These are phyloP conservation scores for Graphilbum sp. DNA, from an alignment of 2,329 filamentous ascomycete genomes.

Conservation along the genomic window DNA sequence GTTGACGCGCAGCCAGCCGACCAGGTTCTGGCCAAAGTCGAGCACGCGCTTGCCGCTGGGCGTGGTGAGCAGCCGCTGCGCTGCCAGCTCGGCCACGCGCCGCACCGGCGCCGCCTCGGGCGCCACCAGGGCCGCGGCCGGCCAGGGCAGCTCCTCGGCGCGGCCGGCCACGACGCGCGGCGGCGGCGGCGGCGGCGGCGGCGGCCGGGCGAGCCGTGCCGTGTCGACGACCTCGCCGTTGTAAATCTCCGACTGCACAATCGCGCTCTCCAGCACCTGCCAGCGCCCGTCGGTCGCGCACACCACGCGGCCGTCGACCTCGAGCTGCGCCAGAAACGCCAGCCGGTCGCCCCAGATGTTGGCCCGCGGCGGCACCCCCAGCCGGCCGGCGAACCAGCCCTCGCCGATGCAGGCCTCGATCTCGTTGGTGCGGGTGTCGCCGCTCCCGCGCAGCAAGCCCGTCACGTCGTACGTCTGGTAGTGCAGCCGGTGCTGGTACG, in stretches of 20 bases:
- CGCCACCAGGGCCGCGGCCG: constrained; percentile 19
- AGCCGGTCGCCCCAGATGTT: constrained; percentile 24
- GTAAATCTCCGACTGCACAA: constrained; percentile 27
- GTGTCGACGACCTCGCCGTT: constrained; percentile 35
- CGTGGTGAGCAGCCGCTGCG: constrained; percentile 14
- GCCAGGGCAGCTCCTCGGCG: constrained; percentile 9
- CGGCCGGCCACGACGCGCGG: constrained; percentile 11
- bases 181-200: too few species aligned
- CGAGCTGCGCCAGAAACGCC: constrained; percentile 22
- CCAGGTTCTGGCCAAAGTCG: constrained; percentile 44
- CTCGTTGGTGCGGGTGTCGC: constrained; percentile 7
- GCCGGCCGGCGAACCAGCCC: constrained; percentile 25
- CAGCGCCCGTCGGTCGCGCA: constrained; percentile 11
- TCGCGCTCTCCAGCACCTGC: too few species aligned
- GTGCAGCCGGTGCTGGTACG: constrained; percentile 21
- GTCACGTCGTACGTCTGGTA: constrained; percentile 27
- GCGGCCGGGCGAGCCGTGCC: too few species aligned
- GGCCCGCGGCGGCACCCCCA: constrained; percentile 11
- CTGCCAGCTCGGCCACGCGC: constrained; percentile 17
- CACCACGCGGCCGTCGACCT: constrained; percentile 9
- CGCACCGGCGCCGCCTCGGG: constrained; percentile 29
- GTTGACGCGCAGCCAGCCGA: constrained; percentile 28
- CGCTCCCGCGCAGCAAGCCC: constrained; percentile 13
- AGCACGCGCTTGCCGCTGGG: constrained; percentile 28
- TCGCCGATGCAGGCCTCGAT: constrained; percentile 24